Percentiles rank a stretch among this genome's conserved stretches.
phyloP scores from a whole-genome alignment of 2,329 filamentous ascomycete species.

The Verticillium dahliae region DNA sequence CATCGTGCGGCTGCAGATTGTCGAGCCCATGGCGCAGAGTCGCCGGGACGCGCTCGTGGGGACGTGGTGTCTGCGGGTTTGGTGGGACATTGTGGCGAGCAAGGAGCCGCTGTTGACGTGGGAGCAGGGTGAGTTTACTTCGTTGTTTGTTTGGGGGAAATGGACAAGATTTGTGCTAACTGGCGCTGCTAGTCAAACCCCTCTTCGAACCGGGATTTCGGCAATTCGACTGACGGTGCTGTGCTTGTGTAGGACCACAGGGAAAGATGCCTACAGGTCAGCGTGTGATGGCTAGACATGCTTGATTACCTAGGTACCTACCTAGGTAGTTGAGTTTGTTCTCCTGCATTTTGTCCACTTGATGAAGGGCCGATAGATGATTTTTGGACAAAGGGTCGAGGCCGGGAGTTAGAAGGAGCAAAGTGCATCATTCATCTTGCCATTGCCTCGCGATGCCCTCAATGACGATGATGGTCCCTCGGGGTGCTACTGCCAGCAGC shows the following conservation, averaged over 20 bases:
- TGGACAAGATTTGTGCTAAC: background rate
- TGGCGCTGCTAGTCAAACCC: background rate
- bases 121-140: conserved; percentile 2
- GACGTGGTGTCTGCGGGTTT: conserved; percentile 27
- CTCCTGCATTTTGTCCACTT: no score
- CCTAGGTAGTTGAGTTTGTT: no score
- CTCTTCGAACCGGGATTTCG: background rate
- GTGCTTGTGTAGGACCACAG: no score
- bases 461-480: background rate
- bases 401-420: no score
- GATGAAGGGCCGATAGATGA: no score
- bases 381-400: no score
- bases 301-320: no score
- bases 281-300: no score
- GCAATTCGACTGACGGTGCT: background rate
- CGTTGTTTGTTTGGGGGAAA: background rate
- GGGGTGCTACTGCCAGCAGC: no score
- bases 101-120: conserved; percentile 5
- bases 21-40: conserved; percentile 19
- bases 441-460: background rate
- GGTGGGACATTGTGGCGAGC: conserved; percentile 21
- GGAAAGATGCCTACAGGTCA: no score
- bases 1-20: conserved; percentile 22
- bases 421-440: background rate
- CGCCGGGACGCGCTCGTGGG: conserved; percentile 25